phyloP scores from a whole-genome alignment of 306 rosid genomes.

The Vigna mungo region DNA sequence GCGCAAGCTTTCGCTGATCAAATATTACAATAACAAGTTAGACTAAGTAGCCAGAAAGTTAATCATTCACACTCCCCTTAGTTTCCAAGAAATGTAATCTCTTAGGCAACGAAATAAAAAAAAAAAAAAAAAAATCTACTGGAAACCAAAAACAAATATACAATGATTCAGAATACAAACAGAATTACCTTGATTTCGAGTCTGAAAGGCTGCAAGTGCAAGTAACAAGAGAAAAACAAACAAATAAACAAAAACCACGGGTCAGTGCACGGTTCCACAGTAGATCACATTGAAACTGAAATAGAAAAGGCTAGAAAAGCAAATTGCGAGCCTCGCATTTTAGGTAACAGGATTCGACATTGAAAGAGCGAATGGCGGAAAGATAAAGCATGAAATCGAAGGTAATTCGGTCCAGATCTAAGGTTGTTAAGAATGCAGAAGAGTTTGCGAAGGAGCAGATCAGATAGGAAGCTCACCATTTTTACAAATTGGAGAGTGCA shows the following conservation, averaged over 20 bases:
- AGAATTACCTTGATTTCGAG: slow-evolving; percentile 94
- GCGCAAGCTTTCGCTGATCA: slow-evolving; percentile 67
- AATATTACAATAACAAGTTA: slow-evolving; percentile 39
- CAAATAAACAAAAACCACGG: slow-evolving; percentile 31
- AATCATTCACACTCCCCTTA: slow-evolving; percentile 28
- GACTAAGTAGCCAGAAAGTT: slow-evolving; percentile 40
- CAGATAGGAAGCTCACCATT: slow-evolving; percentile 73
- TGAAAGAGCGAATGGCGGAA: neutral
- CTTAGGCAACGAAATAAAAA: neutral
- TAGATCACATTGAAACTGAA: slow-evolving; percentile 65
- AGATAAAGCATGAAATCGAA: slow-evolving; percentile 53
- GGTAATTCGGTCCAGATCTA: slow-evolving; percentile 70
- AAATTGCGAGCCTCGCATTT: slow-evolving; percentile 44
- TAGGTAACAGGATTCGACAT: slow-evolving; percentile 18
- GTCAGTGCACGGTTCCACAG: slow-evolving; percentile 52
- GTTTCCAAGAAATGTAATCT: slow-evolving; percentile 38
- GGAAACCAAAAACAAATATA: neutral
- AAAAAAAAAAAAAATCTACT: neutral
- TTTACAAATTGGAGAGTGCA: slow-evolving; percentile 49
- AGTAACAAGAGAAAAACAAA: slow-evolving; percentile 34
- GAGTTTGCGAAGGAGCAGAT: slow-evolving; percentile 36
- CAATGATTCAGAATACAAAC: slow-evolving; percentile 24
- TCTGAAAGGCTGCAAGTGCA: slow-evolving; percentile 92
- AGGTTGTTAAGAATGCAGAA: slow-evolving; percentile 46
- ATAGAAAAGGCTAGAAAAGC: slow-evolving; percentile 24